phyloP scores from a whole-genome alignment of 257 asterid species.

The Nicotiana tomentosiformis region DNA sequence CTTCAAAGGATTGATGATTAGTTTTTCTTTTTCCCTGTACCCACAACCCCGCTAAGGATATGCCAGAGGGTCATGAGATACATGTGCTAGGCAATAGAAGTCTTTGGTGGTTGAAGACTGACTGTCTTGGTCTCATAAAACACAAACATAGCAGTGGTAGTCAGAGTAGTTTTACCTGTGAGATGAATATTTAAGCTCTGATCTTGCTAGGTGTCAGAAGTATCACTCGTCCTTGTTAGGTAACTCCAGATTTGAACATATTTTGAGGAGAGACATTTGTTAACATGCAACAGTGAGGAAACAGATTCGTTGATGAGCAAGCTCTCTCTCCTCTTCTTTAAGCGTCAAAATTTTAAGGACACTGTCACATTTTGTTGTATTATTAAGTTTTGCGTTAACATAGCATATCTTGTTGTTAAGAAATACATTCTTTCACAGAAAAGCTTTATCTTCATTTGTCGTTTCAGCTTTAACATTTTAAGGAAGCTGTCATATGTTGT shows the following conservation, averaged over 20 bases:
- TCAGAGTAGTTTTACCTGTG: background rate
- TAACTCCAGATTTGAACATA: background rate
- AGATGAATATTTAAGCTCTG: background rate
- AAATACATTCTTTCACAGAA: background rate
- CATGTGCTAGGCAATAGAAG: background rate
- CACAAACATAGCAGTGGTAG: background rate
- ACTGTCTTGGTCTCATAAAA: background rate
- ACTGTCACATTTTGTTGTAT: background rate
- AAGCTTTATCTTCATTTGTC: background rate
- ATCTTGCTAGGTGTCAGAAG: background rate
- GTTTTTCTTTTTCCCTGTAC: background rate
- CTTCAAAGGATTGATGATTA: background rate
- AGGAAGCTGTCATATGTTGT: background rate
- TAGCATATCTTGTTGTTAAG: background rate
- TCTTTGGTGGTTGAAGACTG: background rate
- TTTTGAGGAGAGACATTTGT: background rate
- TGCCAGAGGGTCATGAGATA: background rate
- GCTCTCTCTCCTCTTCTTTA: background rate
- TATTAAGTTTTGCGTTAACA: background rate
- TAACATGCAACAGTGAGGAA: background rate
- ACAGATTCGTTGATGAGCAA: background rate
- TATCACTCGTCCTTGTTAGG: background rate
- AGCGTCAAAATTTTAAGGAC: background rate
- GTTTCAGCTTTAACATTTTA: background rate
- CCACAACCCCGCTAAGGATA: background rate